Evolutionary conservation across 495 filamentous ascomycete species (phyloP), one percentile per base, ranked within the genome.

Genomic region (Talaromyces borbonicus): DNA sequence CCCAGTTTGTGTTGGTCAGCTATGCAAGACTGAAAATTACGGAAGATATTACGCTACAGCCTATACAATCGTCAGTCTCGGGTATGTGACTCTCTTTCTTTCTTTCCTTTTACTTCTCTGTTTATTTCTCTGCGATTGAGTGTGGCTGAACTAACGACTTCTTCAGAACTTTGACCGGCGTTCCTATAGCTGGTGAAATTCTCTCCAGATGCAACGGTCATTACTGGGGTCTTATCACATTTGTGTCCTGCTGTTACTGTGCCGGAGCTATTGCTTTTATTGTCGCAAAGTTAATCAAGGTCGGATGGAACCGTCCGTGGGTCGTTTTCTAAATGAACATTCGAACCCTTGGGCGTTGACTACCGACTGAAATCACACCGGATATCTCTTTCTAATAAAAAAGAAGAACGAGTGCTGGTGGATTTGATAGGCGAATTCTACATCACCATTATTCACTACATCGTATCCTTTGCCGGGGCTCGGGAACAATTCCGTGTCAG

Each of bases 21-120:
- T 95, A 23, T 96, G 89, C 63, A 81, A 84, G 44, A 86, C 88
- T 4, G 77, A 88, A 45, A 69, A 90, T 42, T 95, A 92, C 51
- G 90, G 90, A 4, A 69, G 85, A 42, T 89, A 85, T 51, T 94
- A 81, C 53, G 84, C 89, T 12, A 92, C 89, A 2, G 81, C 82
- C 48, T 92, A 94, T 63, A 92, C 88, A 52, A 72, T 94, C 25
- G 90, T 90, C 23, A 87, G 84, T 49, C 87, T 97, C 60, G 89
- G 87, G 74, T 77, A 56, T 54, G 63, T 57, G 14, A n/a, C 37
- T 32, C 31, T 35, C 11, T 26, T 50, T 41, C 7, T n/a, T 3
- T 32, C 8, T 48, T 2, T 42, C 9, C 14, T 40, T n/a, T 23
- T n/a, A n/a, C n/a, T n/a, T n/a, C n/a, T n/a, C n/a, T n/a, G n/a